Conservation (phyloP, 805 yeast species). For the Yamadazyma sp. region DNA sequence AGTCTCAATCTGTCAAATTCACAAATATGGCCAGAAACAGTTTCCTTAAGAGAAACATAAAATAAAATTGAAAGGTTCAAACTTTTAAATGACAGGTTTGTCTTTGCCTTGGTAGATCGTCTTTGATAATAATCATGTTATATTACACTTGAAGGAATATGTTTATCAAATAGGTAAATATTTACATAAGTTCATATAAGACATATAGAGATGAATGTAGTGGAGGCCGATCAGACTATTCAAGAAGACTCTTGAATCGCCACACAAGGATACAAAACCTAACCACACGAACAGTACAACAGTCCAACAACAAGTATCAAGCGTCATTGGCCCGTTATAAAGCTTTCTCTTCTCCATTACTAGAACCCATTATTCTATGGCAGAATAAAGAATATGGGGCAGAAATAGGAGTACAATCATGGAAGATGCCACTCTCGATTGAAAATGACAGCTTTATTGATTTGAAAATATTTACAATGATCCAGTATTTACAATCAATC, state of each 20-base stretch:
- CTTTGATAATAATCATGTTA: too few relatives aligned
- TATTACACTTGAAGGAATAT: too few relatives aligned
- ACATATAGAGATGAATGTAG: slow-evolving; percentile 9
- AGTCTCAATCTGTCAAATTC: too few relatives aligned
- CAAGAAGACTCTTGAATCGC: slow-evolving; percentile 2
- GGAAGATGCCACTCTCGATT: not conserved
- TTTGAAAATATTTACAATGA: too few relatives aligned
- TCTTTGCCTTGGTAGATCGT: too few relatives aligned
- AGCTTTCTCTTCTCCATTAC: slow-evolving; percentile 63
- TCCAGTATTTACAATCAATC: too few relatives aligned
- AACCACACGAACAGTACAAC: slow-evolving; percentile 49
- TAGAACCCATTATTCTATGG: slow-evolving; percentile 58
- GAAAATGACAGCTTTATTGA: too few relatives aligned
- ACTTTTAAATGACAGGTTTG: too few relatives aligned
- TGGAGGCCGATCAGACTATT: slow-evolving; percentile 15
- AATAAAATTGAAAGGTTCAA: too few relatives aligned
- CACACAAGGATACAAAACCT: slow-evolving; percentile 16
- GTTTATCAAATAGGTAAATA: too few relatives aligned
- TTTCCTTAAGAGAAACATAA: too few relatives aligned
- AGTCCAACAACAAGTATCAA: slow-evolving; percentile 46
- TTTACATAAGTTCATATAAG: not conserved
- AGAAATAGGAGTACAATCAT: slow-evolving; percentile 53
- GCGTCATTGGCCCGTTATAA: slow-evolving; percentile 27
- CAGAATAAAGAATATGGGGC: slow-evolving; percentile 49
- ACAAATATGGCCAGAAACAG: too few relatives aligned